phyloP scores from a whole-genome alignment of 371 early-diverging fungal genomes.

The Encephalitozoon intestinalis region DNA sequence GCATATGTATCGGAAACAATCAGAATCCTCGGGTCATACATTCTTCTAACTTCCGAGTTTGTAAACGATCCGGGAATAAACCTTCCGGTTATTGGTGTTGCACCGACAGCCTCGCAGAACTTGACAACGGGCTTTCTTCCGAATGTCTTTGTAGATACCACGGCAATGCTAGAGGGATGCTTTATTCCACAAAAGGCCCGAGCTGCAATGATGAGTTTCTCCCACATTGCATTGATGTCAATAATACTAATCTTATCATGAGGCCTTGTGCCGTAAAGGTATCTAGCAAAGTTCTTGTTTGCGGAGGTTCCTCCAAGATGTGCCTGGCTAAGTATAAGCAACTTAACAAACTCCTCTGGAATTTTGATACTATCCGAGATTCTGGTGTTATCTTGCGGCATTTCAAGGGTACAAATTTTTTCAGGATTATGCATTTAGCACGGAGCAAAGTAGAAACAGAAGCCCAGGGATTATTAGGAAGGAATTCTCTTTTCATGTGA shows the following conservation, averaged over 20 bases:
- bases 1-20: constrained; percentile 91
- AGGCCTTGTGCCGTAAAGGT: constrained; percentile 52
- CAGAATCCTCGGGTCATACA: constrained; percentile 92
- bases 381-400: constrained; percentile 39
- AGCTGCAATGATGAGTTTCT: constrained; percentile 94
- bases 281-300: constrained; percentile 55
- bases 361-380: constrained; percentile 56
- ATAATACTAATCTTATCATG: constrained; percentile 66
- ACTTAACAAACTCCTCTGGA: constrained; percentile 55
- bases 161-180: constrained; percentile 83
- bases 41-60: constrained; percentile 91
- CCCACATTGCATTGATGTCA: constrained; percentile 95
- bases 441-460: not conserved
- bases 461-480: not conserved
- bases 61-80: constrained; percentile 99
- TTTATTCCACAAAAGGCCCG: constrained; percentile 81
- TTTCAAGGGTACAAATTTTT: constrained; percentile 42
- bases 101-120: constrained; percentile 88
- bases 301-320: constrained; percentile 59
- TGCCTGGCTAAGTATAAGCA: constrained; percentile 48
- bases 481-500: not conserved
- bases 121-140: constrained; percentile 95
- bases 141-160: constrained; percentile 84
- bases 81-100: constrained; percentile 89
- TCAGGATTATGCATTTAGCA: not conserved